Percentiles rank a stretch among this genome's conserved stretches.
phyloP scores from a whole-genome alignment of 768 basidiomycete species.

The Strobilomyces confusus region DNA sequence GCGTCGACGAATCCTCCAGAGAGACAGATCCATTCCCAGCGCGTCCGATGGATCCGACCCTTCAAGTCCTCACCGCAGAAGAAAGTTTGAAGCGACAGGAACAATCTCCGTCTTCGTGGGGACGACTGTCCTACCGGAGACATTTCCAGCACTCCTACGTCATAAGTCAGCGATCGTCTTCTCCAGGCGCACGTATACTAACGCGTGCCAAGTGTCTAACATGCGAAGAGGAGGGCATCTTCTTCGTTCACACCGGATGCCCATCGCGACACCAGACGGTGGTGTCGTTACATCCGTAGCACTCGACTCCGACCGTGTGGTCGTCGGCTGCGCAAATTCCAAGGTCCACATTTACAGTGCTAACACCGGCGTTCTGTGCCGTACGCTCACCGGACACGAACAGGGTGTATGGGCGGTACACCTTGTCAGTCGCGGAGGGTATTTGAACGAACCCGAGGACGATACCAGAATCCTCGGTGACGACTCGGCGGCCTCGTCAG shows the following conservation, averaged over 20 bases:
- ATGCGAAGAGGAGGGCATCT: slow-evolving; percentile 76
- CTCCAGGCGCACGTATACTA: background rate
- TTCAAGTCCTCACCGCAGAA: slow-evolving; percentile 36
- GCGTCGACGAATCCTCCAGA: slow-evolving; percentile 29
- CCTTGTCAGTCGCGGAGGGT: slow-evolving; percentile 67
- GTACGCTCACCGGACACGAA: slow-evolving; percentile 81
- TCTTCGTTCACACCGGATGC: slow-evolving; percentile 59
- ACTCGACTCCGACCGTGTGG: slow-evolving; percentile 77
- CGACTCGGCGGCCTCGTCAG: background rate
- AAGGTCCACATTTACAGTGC: slow-evolving; percentile 86
- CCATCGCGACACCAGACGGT: slow-evolving; percentile 39
- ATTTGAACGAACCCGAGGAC: slow-evolving; percentile 27
- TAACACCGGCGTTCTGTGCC: slow-evolving; percentile 65
- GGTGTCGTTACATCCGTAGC: slow-evolving; percentile 87
- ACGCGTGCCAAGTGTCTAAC: slow-evolving; percentile 54
- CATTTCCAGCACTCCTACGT: slow-evolving; percentile 73
- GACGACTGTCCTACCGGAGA: slow-evolving; percentile 49
- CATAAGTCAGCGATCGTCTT: slow-evolving; percentile 47
- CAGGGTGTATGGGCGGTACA: slow-evolving; percentile 91
- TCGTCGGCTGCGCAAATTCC: slow-evolving; percentile 83
- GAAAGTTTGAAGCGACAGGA: slow-evolving; percentile 29
- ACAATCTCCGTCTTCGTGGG: slow-evolving; percentile 24
- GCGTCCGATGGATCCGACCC: slow-evolving; percentile 39
- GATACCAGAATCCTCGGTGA: slow-evolving; percentile 7
- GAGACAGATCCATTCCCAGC: slow-evolving; percentile 33